These are phyloP conservation scores for Phialocephala subalpina DNA, from an alignment of 2,329 filamentous ascomycete species.

Conservation along the genomic window DNA sequence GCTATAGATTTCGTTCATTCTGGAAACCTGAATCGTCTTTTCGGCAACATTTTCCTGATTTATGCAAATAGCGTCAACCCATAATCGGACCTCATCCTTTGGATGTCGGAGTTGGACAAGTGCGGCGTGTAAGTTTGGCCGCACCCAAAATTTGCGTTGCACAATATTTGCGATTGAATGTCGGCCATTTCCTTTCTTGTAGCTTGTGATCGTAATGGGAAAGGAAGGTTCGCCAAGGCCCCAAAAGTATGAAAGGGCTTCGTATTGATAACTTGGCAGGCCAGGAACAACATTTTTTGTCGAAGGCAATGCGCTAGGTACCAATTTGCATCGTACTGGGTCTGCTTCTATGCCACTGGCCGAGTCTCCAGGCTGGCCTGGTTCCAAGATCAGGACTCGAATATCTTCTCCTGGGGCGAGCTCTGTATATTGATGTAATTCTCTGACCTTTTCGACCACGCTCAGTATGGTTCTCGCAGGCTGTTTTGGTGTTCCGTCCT, in stretches of 20 bases:
- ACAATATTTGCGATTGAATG: not conserved
- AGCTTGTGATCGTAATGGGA: not conserved
- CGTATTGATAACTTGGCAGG: not conserved
- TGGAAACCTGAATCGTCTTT: slow-evolving; percentile 19
- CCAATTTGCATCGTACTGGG: not conserved
- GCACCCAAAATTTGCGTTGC: not conserved
- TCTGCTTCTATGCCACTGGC: not conserved
- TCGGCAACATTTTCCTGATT: slow-evolving; percentile 21
- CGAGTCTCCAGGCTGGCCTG: not conserved
- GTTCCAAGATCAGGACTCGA: not conserved
- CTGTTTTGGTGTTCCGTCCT: not conserved
- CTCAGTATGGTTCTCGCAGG: not conserved
- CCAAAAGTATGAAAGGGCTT: not conserved
- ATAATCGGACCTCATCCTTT: slow-evolving; percentile 7
- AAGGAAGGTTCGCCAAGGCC: not conserved
- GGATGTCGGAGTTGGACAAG: not conserved
- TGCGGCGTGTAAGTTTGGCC: not conserved
- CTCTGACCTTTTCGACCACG: not conserved
- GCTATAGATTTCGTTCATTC: slow-evolving; percentile 26
- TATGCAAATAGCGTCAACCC: slow-evolving; percentile 30
- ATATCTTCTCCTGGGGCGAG: not conserved
- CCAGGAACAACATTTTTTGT: not conserved
- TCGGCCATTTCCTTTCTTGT: not conserved
- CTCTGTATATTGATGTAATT: not conserved
- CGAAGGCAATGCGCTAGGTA: not conserved